Conservation (phyloP, 2,329 filamentous ascomycete genomes). For the Verticillium longisporum region DNA sequence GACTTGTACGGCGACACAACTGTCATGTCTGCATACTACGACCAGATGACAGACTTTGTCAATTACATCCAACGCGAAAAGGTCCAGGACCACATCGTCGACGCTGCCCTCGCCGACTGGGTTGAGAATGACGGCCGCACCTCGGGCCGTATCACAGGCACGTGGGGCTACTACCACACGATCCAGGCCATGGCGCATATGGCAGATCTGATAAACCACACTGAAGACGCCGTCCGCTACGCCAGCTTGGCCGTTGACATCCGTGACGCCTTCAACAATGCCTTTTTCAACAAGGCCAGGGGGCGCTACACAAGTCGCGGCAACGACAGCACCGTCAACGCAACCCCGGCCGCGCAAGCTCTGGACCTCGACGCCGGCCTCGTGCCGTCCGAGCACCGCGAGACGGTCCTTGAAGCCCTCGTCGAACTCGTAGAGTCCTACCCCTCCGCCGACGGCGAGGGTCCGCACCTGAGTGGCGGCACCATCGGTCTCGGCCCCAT, state of each 20-base stretch:
- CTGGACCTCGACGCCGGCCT: conserved; percentile 3
- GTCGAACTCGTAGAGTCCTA: conserved; percentile 1
- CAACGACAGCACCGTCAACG: neutral
- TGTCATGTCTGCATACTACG: conserved; percentile 4
- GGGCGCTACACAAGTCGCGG: conserved; percentile 4
- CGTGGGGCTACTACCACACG: conserved; percentile 6
- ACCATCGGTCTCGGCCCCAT: conserved; percentile 3
- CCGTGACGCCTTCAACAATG: conserved; percentile 4
- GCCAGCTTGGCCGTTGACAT: conserved; percentile 2
- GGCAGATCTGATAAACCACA: conserved; percentile 3
- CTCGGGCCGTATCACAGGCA: conserved; percentile 6
- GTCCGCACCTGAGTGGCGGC: conserved; percentile 1
- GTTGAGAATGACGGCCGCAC: conserved; percentile 2
- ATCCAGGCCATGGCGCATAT: conserved; percentile 7
- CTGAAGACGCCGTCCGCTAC: conserved; percentile 3
- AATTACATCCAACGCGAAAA: conserved; percentile 7
- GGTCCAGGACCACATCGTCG: conserved; percentile 3
- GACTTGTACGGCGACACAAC: conserved; percentile 4
- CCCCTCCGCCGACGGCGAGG: neutral
- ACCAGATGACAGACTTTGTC: conserved; percentile 4
- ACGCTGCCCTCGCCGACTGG: conserved; percentile 6
- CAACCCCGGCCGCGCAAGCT: conserved; percentile 1
- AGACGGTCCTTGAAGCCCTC: conserved; percentile 1
- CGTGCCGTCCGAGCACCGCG: neutral
- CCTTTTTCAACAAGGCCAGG: conserved; percentile 4